phyloP scores from a whole-genome alignment of 2,329 filamentous ascomycete species.

The Pseudogymnoascus sp. region DNA sequence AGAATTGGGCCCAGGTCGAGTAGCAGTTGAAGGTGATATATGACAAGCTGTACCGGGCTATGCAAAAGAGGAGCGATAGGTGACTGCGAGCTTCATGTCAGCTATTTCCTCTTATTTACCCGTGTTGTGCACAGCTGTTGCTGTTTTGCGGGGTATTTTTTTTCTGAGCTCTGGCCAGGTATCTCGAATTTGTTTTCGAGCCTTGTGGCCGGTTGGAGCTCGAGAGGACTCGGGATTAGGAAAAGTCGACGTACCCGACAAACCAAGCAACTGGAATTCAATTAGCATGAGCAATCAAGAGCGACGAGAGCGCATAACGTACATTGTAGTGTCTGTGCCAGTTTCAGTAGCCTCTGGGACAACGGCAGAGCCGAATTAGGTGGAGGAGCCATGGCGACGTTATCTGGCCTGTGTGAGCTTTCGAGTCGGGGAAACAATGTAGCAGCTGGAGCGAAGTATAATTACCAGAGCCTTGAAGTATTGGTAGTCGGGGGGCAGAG shows the following conservation, averaged over 20 bases:
- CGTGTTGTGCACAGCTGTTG: constrained; percentile 13
- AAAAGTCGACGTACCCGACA: constrained; percentile 54
- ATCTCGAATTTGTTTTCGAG: not conserved
- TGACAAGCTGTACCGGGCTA: constrained; percentile 74
- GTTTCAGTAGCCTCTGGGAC: constrained; percentile 53
- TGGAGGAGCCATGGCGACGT: constrained; percentile 25
- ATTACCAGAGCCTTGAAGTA: not conserved
- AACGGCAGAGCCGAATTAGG: constrained; percentile 26
- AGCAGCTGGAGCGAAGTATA: not conserved
- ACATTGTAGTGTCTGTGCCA: constrained; percentile 92
- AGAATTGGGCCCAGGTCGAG: constrained; percentile 65
- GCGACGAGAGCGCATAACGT: constrained; percentile 31
- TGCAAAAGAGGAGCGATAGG: constrained; percentile 73
- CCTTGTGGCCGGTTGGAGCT: not conserved
- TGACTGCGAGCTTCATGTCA: constrained; percentile 49
- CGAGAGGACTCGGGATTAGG: constrained; percentile 7
- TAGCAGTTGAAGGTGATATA: constrained; percentile 86
- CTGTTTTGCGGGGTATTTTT: constrained; percentile 8
- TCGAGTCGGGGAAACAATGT: not conserved
- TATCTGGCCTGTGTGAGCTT: constrained; percentile 6
- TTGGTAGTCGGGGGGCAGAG: not conserved
- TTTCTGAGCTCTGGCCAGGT: not conserved
- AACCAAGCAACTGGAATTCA: constrained; percentile 63
- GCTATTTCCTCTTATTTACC: constrained; percentile 15
- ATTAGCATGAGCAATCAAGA: constrained; percentile 17